Percentiles rank a stretch among this genome's conserved stretches.
Conservation (phyloP, 192 early-diverging fungal genomes). For the Coemansia sp. region DNA sequence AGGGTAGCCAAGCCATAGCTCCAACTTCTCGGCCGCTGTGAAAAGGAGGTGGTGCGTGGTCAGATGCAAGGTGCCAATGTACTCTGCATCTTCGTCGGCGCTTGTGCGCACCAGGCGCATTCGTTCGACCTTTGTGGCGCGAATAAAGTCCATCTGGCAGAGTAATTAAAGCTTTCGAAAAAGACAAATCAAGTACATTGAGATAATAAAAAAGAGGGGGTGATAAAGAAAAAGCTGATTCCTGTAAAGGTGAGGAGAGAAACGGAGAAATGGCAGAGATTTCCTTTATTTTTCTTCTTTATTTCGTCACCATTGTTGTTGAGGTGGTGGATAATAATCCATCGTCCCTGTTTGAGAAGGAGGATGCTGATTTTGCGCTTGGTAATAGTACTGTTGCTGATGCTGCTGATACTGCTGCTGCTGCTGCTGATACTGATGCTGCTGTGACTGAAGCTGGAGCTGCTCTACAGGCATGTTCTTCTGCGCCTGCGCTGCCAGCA, state of each 20-base stretch:
- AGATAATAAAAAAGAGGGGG: slow-evolving; percentile 1
- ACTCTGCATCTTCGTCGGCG: slow-evolving; percentile 3
- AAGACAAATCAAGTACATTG: slow-evolving; percentile 3
- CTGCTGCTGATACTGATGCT: too few relatives aligned
- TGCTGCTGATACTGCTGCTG: background rate
- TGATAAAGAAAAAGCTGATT: background rate
- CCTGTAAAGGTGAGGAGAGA: background rate
- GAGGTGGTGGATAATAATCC: background rate
- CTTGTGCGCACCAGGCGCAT: slow-evolving; percentile 43
- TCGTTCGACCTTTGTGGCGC: slow-evolving; percentile 32
- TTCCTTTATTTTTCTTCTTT: background rate
- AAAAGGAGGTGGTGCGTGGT: slow-evolving; percentile 82
- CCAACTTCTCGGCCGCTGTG: slow-evolving; percentile 47
- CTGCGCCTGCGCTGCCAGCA: slow-evolving; percentile 85
- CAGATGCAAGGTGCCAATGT: slow-evolving; percentile 66
- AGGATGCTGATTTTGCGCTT: background rate
- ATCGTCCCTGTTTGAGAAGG: background rate
- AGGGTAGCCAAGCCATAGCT: slow-evolving; percentile 85
- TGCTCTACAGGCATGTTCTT: slow-evolving; percentile 65
- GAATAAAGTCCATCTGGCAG: slow-evolving; percentile 38
- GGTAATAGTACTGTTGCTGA: background rate
- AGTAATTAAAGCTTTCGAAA: background rate
- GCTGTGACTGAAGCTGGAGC: background rate
- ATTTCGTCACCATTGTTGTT: slow-evolving; percentile 9
- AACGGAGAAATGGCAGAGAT: too few relatives aligned